Base-by-base conservation (phyloP, 257 asterid genomes). In the Ocimum tenuiflorum region DNA sequence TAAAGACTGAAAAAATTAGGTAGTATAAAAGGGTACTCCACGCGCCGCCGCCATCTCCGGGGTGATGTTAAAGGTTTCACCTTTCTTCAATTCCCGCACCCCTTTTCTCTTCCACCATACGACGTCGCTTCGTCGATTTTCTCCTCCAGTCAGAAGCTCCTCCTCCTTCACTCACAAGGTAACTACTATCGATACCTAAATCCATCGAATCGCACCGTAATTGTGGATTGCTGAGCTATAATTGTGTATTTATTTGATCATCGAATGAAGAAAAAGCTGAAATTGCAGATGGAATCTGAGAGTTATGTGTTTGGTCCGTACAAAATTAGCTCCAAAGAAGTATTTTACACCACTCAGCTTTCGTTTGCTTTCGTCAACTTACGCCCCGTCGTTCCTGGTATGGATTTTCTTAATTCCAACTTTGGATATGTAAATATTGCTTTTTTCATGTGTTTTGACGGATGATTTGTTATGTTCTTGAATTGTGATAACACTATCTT, bases 381-480 rank as follows among this genome's bases (percentile, higher is more conserved):
- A 61, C 94, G 96, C 22, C 98, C 96, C 56, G 60, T 88, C 68
- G 74, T 85, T 78, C 95, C 94, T 65, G 98, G 98, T 91, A 79
- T 23, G 71, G 60, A 29, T 22, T 36, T 38, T 5, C 24, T 6
- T 17, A 23, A 22, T 2, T 54, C 49, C 61, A 19, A 39, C n/a
- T 24, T 42, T 31, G 50, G 3, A 1, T 11, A n/a, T 12, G 5
- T 0, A 15, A 36, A 36, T 49, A 22, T 38, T 20, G 59, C 20
- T 27, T 68, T 36, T 59, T 20, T 12, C 60, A 22, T 42, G 24
- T 33, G 12, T n/a, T 41, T 65, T 65, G 63, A 39, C 49, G 43
- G 33, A 42, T 50, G 55, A 36, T 27, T 59, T 14, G 36, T 24
- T 42, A 33, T 45, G 4, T 45, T 64, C 3, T 11, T 47, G 67